Base-by-base conservation (phyloP, 164 flowering plant species). In the Warburgia ugandensis region DNA sequence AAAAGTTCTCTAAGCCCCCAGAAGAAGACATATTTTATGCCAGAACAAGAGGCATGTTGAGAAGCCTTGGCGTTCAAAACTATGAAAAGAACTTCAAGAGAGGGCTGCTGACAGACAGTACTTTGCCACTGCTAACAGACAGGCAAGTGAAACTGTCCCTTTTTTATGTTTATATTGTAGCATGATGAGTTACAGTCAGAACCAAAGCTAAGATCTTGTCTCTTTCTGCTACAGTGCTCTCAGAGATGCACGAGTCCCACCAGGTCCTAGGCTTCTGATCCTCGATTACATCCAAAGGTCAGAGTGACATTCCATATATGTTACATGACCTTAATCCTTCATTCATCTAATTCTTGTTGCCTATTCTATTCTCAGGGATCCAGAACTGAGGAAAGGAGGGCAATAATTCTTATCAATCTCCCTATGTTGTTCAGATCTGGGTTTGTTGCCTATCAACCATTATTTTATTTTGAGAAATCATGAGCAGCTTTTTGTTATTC, bases 251-350 rank as follows among this genome's bases (percentile, higher is more conserved):
- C 81, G 61, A 43, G 78, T 91, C 64, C 97, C 96, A 19, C 96
- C 97, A 19, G 97, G 97, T 38, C 97, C 97, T 36, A 77, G 97
- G 64, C 85, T 91, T 32, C 82, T 91, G 46, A 91, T 87, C 67
- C 92, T 87, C 11, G 86, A 91, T 61, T 86, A 79, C 62, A 72
- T 87, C 48, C 70, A 81, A 45, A 83, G 96, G 96, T 83, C 4
- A 17, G 65, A 46, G 13, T 45, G 21, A 16, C 52, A 29, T 16
- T 25, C 30, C 17, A 13, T 31, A 9, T 13, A 28, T 42, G 29
- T 48, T 14, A 6, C 3, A 6, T 11, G 20, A 20, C 9, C 6
- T 21, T 21, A n/a, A 3, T n/a, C 31, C 20, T 17, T 25, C 28
- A 23, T 39, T 21, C 21, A 39, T 27, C 45, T 57, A 8, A 56